These are phyloP conservation scores for Leccinum arenicola DNA, from an alignment of 768 basidiomycete species.

Conservation along the genomic window DNA sequence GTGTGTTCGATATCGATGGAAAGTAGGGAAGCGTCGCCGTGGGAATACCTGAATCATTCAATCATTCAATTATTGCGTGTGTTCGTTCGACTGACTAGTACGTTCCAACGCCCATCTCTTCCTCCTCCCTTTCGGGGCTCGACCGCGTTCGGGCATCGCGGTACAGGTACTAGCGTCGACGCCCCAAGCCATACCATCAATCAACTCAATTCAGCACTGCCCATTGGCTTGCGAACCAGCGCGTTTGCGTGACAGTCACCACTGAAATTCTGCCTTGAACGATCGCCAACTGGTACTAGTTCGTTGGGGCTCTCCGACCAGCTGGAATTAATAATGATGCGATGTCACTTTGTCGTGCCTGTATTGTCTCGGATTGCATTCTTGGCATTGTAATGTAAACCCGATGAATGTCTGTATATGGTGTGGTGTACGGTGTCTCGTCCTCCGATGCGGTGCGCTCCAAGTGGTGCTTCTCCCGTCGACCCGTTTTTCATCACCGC, in stretches of 20 bases:
- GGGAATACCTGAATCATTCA: neutral
- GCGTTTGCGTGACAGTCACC: neutral
- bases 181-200: neutral
- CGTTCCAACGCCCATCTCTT: neutral
- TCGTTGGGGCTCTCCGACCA: neutral
- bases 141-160: neutral
- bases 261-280: too few species aligned
- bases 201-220: neutral
- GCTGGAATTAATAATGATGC: neutral
- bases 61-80: neutral
- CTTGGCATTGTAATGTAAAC: neutral
- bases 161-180: neutral
- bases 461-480: neutral
- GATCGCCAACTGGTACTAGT: neutral
- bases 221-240: neutral
- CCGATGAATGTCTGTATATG: neutral
- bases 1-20: neutral
- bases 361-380: neutral
- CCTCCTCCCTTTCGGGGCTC: neutral
- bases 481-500: neutral
- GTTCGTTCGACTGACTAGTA: neutral
- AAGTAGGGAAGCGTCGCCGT: neutral
- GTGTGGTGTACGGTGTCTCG: neutral
- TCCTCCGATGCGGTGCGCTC: neutral
- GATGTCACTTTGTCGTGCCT: too few species aligned